These are phyloP conservation scores for Cyberlindnera meyerae DNA, from an alignment of 805 yeast species.

Conservation along the genomic window DNA sequence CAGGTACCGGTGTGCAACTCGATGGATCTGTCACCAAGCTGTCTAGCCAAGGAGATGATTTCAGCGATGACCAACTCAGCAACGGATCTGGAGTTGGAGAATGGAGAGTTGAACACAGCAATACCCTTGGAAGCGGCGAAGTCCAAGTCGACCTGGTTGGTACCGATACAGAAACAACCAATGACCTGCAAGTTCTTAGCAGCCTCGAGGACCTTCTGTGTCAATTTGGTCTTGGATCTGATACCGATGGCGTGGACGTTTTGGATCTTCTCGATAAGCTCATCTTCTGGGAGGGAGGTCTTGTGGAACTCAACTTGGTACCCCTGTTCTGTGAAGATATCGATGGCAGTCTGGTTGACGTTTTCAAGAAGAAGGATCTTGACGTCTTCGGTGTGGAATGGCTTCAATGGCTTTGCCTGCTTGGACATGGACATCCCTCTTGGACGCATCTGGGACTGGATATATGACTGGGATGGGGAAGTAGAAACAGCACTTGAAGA, in stretches of 20 bases:
- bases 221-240: constrained; percentile 92
- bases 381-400: constrained; percentile 92
- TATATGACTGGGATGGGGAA: constrained; percentile 72
- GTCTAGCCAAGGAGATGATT: constrained; percentile 90
- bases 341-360: constrained; percentile 88
- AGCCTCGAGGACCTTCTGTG: constrained; percentile 69
- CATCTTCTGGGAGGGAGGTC: constrained; percentile 85
- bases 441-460: constrained; percentile 41
- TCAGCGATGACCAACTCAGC: constrained; percentile 97
- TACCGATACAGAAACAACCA: constrained; percentile 99
- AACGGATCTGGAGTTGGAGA: constrained; percentile 96
- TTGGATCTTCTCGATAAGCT: constrained; percentile 86
- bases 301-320: constrained; percentile 95
- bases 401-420: constrained; percentile 75
- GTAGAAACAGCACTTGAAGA: constrained; percentile 75
- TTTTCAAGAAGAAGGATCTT: constrained; percentile 88
- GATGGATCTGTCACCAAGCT: constrained; percentile 91
- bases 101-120: constrained; percentile 97
- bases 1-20: constrained; percentile 96
- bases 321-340: constrained; percentile 82
- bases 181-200: constrained; percentile 86
- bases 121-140: constrained; percentile 90
- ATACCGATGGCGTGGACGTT: constrained; percentile 97
- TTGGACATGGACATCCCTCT: constrained; percentile 38
- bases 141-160: constrained; percentile 93